Percentiles rank a stretch among this genome's conserved stretches.
Evolutionary conservation across 2,329 filamentous ascomycete species (phyloP).

Genomic region (Metarhizium rileyi): DNA sequence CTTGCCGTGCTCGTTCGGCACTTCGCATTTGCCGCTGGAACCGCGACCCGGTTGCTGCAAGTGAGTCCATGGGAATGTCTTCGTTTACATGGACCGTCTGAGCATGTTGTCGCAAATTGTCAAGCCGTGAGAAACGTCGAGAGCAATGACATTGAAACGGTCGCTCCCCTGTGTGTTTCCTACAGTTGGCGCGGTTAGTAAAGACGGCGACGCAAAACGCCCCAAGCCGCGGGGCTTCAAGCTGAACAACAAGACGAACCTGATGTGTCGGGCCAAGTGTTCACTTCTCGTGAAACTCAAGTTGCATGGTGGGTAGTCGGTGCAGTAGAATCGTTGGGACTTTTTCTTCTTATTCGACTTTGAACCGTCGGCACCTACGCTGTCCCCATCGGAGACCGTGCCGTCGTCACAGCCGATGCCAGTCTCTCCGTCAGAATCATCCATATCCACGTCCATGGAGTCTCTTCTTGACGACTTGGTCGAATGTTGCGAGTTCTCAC

Average conservation of each 20-base stretch:
- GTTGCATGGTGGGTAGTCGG: conserved; percentile 86
- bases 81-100: conserved; percentile 97
- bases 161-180: conserved; percentile 94
- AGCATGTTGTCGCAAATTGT: conserved; percentile 93
- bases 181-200: conserved; percentile 24
- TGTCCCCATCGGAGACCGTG: conserved; percentile 54
- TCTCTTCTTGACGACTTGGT: conserved; percentile 43
- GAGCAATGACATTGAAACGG: conserved; percentile 96
- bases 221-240: not conserved
- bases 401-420: conserved; percentile 35
- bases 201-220: too few species aligned
- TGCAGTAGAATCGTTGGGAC: conserved; percentile 92
- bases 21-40: conserved; percentile 86
- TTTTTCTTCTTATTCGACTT: conserved; percentile 89
- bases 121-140: conserved; percentile 82
- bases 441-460: conserved; percentile 66
- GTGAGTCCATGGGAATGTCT: conserved; percentile 86
- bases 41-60: conserved; percentile 83
- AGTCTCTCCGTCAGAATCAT: conserved; percentile 59
- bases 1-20: conserved; percentile 66
- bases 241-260: conserved; percentile 38
- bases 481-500: conserved; percentile 50
- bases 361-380: conserved; percentile 52
- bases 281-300: conserved; percentile 94
- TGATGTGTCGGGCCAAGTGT: conserved; percentile 87